phyloP scores from a whole-genome alignment of 176 grass and related monocot genomes.

The Oropetium thomaeum region DNA sequence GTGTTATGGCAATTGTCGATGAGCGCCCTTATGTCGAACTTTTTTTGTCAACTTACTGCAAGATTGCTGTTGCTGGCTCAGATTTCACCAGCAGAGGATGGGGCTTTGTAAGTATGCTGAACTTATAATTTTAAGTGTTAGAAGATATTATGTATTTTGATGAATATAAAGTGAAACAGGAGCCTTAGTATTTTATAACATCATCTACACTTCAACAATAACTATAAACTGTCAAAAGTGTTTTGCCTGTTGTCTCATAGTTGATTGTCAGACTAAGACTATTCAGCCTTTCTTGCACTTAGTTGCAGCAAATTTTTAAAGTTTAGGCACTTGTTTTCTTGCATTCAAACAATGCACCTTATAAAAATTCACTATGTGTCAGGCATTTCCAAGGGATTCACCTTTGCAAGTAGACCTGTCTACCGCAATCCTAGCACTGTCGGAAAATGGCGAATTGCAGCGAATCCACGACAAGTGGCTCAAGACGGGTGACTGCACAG shows the following conservation, averaged over 20 bases:
- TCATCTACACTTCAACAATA: not conserved
- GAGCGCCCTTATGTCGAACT: conserved; percentile 82
- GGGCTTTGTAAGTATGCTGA: conserved; percentile 85
- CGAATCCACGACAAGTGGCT: conserved; percentile 95
- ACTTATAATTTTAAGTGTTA: not conserved
- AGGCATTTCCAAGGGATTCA: conserved; percentile 88
- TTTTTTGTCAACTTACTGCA: conserved; percentile 66
- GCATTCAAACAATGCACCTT: conserved; percentile 12
- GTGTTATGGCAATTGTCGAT: conserved; percentile 82
- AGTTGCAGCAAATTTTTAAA: not conserved
- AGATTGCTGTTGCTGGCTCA: conserved; percentile 72
- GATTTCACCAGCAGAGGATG: conserved; percentile 90
- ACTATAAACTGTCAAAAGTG: not conserved
- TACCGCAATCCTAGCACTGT: conserved; percentile 72
- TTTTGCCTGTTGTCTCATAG: not conserved
- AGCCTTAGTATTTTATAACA: not conserved
- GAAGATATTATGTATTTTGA: not conserved
- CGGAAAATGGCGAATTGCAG: conserved; percentile 88
- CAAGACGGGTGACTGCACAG: conserved; percentile 29
- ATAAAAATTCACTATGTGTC: conserved; percentile 8
- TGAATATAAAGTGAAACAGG: conserved; percentile 16
- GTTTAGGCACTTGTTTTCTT: not conserved
- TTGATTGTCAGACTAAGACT: not conserved
- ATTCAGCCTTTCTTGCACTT: conserved; percentile 3
- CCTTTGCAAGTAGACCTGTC: conserved; percentile 77